Evolutionary conservation across 2,329 filamentous ascomycete genomes (phyloP).

Genomic region (Alternaria brassicicola): DNA sequence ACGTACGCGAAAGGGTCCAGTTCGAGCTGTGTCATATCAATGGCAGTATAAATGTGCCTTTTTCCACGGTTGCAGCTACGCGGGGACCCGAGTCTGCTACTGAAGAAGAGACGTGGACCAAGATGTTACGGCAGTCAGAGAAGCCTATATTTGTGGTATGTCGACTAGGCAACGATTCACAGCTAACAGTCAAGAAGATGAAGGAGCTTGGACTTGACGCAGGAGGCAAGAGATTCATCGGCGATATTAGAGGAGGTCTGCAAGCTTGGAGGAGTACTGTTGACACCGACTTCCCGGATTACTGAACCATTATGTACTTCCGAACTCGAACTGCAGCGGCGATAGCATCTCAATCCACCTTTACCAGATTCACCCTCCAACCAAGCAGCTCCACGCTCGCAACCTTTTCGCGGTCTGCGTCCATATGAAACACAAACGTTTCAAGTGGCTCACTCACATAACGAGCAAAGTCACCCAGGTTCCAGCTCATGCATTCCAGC

Average conservation of each 20-base stretch:
- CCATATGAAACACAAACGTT: constrained; percentile 21
- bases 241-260: constrained; percentile 75
- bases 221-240: constrained; percentile 64
- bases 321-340: background rate
- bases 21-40: constrained; percentile 79
- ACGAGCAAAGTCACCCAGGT: constrained; percentile 22
- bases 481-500: constrained; percentile 31
- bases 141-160: constrained; percentile 74
- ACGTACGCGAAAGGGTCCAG: constrained; percentile 84
- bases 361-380: constrained; percentile 20
- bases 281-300: constrained; percentile 64
- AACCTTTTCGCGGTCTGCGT: constrained; percentile 1
- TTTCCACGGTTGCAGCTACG: constrained; percentile 58
- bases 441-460: constrained; percentile 31
- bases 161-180: constrained; percentile 78
- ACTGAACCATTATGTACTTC: constrained; percentile 43
- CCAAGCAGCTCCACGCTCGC: constrained; percentile 22
- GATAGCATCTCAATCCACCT: constrained; percentile 1
- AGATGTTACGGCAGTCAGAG: constrained; percentile 34
- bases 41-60: constrained; percentile 77
- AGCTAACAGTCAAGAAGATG: constrained; percentile 69
- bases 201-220: constrained; percentile 64
- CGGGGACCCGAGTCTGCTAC: constrained; percentile 2
- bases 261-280: constrained; percentile 73
- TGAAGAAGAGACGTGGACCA: constrained; percentile 36